Conservation (phyloP, 768 basidiomycete species). For the Asterophora parasitica region DNA sequence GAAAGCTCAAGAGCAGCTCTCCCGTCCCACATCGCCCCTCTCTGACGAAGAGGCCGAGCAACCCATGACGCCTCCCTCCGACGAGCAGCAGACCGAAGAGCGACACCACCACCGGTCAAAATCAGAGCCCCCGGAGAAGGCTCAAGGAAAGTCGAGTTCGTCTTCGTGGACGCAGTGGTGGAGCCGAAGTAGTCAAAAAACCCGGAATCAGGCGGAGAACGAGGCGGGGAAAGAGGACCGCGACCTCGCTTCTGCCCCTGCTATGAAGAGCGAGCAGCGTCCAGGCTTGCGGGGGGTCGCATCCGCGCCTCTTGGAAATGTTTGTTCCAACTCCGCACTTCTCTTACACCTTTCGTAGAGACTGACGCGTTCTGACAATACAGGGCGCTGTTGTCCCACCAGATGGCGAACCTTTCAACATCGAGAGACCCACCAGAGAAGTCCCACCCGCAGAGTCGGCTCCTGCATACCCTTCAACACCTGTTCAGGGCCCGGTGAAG, state of each 20-base stretch:
- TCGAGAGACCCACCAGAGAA: conserved; percentile 12
- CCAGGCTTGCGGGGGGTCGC: conserved; percentile 19
- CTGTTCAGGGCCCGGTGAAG: conserved; percentile 30
- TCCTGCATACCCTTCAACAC: conserved; percentile 43
- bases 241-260: not conserved
- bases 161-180: conserved; percentile 86
- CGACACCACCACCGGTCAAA: conserved; percentile 27
- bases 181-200: conserved; percentile 56
- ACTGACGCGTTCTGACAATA: not conserved
- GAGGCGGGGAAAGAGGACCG: conserved; percentile 14
- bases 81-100: conserved; percentile 19
- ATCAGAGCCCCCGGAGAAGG: conserved; percentile 36
- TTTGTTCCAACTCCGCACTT: conserved; percentile 3
- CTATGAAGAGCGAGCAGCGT: conserved; percentile 6
- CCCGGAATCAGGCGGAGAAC: conserved; percentile 3
- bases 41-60: conserved; percentile 27
- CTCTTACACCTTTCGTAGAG: conserved; percentile 1
- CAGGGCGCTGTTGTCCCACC: conserved; percentile 1
- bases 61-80: conserved; percentile 21
- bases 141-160: conserved; percentile 40
- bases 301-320: conserved; percentile 24
- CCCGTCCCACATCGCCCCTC: conserved; percentile 32
- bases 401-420: conserved; percentile 1
- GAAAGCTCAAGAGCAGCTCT: conserved; percentile 20
- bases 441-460: conserved; percentile 29